Evolutionary conservation across 2,329 filamentous ascomycete species (phyloP).

Genomic region (Amesomyces nigricolor): DNA sequence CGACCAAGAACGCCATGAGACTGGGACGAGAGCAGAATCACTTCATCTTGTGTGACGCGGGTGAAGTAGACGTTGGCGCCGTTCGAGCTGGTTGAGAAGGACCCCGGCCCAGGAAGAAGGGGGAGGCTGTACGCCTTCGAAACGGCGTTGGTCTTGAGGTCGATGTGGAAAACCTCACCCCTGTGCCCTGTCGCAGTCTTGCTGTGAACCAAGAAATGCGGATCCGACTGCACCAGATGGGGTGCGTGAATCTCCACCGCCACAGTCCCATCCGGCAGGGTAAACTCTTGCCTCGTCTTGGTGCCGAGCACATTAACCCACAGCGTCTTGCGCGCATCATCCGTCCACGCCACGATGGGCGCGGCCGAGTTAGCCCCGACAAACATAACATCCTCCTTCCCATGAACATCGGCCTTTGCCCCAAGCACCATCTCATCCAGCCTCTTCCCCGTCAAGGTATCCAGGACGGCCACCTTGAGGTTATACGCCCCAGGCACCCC

Average conservation of each 20-base stretch:
- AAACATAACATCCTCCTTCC: conserved; percentile 60
- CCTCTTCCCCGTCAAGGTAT: conserved; percentile 66
- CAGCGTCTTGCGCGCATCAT: conserved; percentile 55
- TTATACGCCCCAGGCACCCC: conserved; percentile 63
- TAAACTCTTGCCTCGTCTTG: conserved; percentile 50
- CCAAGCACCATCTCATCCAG: conserved; percentile 65
- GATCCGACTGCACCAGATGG: conserved; percentile 61
- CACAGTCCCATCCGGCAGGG: conserved; percentile 43
- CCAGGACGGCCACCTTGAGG: conserved; percentile 69
- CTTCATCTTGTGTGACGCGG: conserved; percentile 68
- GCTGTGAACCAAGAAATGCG: conserved; percentile 83
- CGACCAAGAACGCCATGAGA: conserved; percentile 71
- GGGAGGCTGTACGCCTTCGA: conserved; percentile 78
- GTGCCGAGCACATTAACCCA: conserved; percentile 66
- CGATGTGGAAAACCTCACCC: conserved; percentile 80
- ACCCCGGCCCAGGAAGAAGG: conserved; percentile 61
- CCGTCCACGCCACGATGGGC: conserved; percentile 71
- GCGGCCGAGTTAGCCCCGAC: conserved; percentile 71
- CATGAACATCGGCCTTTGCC: conserved; percentile 67
- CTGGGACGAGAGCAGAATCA: conserved; percentile 66
- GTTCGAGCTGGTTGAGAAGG: conserved; percentile 71
- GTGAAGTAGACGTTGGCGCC: conserved; percentile 86
- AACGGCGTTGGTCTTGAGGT: conserved; percentile 62
- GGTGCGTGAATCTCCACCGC: conserved; percentile 67
- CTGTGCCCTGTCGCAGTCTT: conserved; percentile 65